Base-by-base conservation (phyloP, 2,329 filamentous ascomycete genomes). In the Lomentospora prolificans region DNA sequence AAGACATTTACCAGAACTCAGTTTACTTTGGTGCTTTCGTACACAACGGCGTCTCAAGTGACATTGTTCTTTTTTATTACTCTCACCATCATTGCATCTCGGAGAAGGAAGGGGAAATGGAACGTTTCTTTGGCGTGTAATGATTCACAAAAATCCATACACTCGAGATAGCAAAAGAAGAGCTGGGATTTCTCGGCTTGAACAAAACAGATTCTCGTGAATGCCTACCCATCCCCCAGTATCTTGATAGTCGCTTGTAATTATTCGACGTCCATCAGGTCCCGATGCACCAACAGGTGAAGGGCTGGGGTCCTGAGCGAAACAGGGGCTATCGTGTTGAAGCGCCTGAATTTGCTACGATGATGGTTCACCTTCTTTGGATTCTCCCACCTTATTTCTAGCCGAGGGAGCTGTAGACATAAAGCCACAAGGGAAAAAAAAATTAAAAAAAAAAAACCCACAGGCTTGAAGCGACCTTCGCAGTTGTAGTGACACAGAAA, bases 81-180 rank as follows among this genome's bases (percentile, higher is more conserved):
- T 6, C 24, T 22, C 19, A 19, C 41, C 53, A 39, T 51, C 44
- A 48, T 48, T 70, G 65, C 69, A 71, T 70, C 67, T 68, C 53
- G 53, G 53, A 51, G 46, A 39, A 55, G 64, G 64, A 65, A 57
- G 61, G 66, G 66, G 65, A 64, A 67, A 66, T 63, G 67, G 64
- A 68, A 64, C 65, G 67, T 66, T 70, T 66, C 65, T 66, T 67
- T 60, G 67, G 65, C 66, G 67, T 67, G 62, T 67, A 65, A 68
- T 69, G 67, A 66, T 70, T 68, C 64, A 63, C 62, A 63, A 66
- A 62, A 46, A 46, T 27, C 28, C 19, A 52, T 52, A 52, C 50
- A 33, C 50, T 52, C 50, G 30, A 52, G 50, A 36, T 36, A 52
- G 30, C 50, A 52, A 52, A n/a, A 52, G 44, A 48, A 48, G 7